Base-by-base conservation (phyloP, 208 protist species). In the Chromosphaera perkinsii region DNA sequence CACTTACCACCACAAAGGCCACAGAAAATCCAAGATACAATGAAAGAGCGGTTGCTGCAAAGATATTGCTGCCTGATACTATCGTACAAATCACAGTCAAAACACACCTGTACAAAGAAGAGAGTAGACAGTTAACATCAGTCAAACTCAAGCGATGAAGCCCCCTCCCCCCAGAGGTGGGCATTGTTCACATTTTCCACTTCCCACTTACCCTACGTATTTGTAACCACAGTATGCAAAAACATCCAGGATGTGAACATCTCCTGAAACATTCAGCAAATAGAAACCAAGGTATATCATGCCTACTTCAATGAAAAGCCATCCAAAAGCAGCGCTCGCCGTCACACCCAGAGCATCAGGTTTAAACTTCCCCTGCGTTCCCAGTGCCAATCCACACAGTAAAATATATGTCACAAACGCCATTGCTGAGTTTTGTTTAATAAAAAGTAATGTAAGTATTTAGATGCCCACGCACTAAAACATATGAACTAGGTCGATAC, bases 171-270 rank as follows among this genome's bases (percentile, higher is more conserved):
- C n/a, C n/a, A n/a, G n/a, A n/a, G n/a, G n/a, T n/a, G n/a, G n/a
- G n/a, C n/a, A n/a, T n/a, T n/a, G n/a, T n/a, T n/a, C n/a, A n/a
- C n/a, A n/a, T n/a, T n/a, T n/a, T n/a, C n/a, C n/a, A n/a, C n/a
- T n/a, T n/a, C n/a, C n/a, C n/a, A 51, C 64, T 35, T 52, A 72
- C 66, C 47, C 66, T 9, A 51, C 54, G 24, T 63, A 72, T 51
- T 72, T 72, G 55, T 72, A 72, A 17, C 66, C 52, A 1, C 66
- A 72, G 36, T 56, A 72, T 17, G 66, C 51, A 12, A 72, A 22
- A 9, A 72, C 17, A 40, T 72, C 66, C 12, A 72, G 26, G 4
- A 27, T 12, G 27, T n/a, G 31, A 39, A 40, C n/a, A 26, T 59
- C n/a, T 29, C 43, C n/a, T 14, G 31, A 32, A 27, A 72, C 59